These are phyloP conservation scores for Magnolia changhungtana DNA, from an alignment of 164 flowering plant genomes.

Conservation along the genomic window DNA sequence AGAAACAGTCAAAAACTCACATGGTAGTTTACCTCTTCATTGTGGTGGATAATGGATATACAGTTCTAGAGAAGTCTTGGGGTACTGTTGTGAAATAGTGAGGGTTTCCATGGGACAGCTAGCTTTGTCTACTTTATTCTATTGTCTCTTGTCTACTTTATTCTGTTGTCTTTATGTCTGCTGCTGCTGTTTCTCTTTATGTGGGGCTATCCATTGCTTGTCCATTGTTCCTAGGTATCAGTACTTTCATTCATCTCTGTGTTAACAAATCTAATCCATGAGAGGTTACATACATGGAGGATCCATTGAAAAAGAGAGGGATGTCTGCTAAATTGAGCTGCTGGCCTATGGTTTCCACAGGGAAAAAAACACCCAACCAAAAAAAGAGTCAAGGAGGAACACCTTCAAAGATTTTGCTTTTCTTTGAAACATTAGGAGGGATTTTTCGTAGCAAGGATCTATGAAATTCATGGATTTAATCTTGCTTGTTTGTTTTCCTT, in stretches of 20 bases:
- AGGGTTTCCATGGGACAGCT: background rate
- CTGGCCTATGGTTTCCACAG: background rate
- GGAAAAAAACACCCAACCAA: too few relatives aligned
- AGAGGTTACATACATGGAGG: background rate
- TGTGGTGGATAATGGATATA: background rate
- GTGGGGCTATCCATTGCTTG: background rate
- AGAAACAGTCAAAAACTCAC: background rate
- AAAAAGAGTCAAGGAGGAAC: background rate
- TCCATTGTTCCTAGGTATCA: background rate
- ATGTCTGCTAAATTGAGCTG: background rate
- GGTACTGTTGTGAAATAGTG: background rate
- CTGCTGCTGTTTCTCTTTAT: background rate
- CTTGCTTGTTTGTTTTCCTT: background rate
- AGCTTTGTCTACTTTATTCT: background rate
- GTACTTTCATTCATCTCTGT: background rate
- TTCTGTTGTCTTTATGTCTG: background rate
- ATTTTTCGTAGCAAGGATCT: background rate
- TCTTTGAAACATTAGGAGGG: background rate
- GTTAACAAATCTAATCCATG: background rate
- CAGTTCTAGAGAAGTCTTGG: background rate
- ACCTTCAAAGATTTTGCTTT: background rate
- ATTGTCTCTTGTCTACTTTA: background rate
- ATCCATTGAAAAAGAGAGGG: background rate
- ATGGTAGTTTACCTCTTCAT: background rate
- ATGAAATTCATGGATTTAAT: background rate